These are phyloP conservation scores for Gigaspora rosea DNA, from an alignment of 192 early-diverging fungal species.

Conservation along the genomic window DNA sequence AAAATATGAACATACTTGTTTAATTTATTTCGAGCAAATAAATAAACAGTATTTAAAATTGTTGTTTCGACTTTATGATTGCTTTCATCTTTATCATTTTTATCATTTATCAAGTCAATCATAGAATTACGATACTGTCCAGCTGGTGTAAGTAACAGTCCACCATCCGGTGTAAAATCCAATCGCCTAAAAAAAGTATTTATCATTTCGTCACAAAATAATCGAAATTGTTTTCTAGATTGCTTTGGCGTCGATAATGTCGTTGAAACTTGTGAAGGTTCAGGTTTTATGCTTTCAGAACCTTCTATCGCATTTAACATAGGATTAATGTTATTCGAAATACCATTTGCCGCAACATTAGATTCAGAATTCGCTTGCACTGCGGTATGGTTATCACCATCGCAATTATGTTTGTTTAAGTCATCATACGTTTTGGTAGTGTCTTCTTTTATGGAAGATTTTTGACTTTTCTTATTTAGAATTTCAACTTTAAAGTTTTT, in stretches of 20 bases:
- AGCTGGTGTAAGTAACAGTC: slow-evolving; percentile 77
- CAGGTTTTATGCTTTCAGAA: too few species aligned
- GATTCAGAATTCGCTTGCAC: too few species aligned
- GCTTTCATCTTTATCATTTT: too few species aligned
- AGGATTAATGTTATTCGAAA: too few species aligned
- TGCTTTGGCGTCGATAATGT: slow-evolving; percentile 16
- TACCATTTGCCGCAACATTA: too few species aligned
- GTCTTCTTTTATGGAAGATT: too few species aligned
- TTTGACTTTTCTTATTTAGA: slow-evolving; percentile 30
- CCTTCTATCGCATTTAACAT: too few species aligned
- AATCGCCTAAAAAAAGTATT: slow-evolving; percentile 89
- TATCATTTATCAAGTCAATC: slow-evolving; percentile 18
- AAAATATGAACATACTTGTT: slow-evolving; percentile 40
- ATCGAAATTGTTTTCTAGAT: slow-evolving; percentile 43
- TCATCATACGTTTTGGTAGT: too few species aligned
- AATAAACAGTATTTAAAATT: slow-evolving; percentile 63
- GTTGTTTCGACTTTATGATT: slow-evolving; percentile 32
- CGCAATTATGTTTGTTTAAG: too few species aligned
- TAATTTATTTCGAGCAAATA: slow-evolving; percentile 67
- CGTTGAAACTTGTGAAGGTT: too few species aligned
- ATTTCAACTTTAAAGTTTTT: slow-evolving; percentile 38
- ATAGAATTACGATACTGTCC: slow-evolving; percentile 58
- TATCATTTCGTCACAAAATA: slow-evolving; percentile 87
- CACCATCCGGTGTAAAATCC: slow-evolving; percentile 86
- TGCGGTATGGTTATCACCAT: too few species aligned